These are phyloP conservation scores for Infundibulicybe gibba DNA, from an alignment of 768 basidiomycete genomes.

Conservation along the genomic window DNA sequence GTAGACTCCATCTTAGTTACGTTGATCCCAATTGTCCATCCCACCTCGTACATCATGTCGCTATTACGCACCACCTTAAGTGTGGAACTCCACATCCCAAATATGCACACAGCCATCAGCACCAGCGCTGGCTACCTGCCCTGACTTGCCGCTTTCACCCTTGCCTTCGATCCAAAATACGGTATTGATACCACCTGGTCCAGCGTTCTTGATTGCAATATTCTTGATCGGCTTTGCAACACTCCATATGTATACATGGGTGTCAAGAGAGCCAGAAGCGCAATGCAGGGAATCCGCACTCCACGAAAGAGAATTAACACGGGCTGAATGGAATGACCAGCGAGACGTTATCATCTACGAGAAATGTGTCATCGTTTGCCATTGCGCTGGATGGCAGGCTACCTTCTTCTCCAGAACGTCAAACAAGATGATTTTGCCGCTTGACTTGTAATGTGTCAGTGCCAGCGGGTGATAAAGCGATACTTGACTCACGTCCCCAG, in stretches of 20 bases:
- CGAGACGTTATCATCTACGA: conserved; percentile 61
- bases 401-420: conserved; percentile 67
- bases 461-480: conserved; percentile 1
- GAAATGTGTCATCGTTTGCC: neutral
- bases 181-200: conserved; percentile 77
- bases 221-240: conserved; percentile 67
- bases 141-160: conserved; percentile 35
- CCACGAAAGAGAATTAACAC: conserved; percentile 78
- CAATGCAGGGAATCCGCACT: conserved; percentile 70
- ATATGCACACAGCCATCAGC: conserved; percentile 78
- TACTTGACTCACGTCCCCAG: conserved; percentile 73
- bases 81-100: conserved; percentile 61
- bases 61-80: conserved; percentile 8
- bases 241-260: conserved; percentile 87
- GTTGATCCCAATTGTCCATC: neutral
- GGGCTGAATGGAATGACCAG: conserved; percentile 86
- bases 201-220: conserved; percentile 81
- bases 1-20: neutral
- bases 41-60: neutral
- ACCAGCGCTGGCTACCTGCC: conserved; percentile 66
- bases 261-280: conserved; percentile 91
- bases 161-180: conserved; percentile 63
- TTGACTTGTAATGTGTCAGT: conserved; percentile 44
- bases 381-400: conserved; percentile 3
- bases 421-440: conserved; percentile 78